Base-by-base conservation (phyloP, 1,284 basidiomycete species). In the Erythrobasidium hasegawianum region DNA sequence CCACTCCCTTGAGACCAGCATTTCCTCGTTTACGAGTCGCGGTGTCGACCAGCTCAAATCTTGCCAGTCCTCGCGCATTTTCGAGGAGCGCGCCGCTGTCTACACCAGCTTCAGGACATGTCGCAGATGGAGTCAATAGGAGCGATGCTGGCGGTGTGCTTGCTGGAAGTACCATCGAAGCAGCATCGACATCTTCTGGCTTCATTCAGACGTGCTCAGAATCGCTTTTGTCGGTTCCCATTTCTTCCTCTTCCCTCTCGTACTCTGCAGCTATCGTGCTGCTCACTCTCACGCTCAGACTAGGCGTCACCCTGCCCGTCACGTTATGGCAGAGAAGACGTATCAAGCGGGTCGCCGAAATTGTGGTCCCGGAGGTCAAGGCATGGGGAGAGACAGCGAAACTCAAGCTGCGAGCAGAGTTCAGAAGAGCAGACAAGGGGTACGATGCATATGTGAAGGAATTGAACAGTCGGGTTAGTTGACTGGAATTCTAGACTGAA, bases 221-320 rank as follows among this genome's bases (percentile, higher is more conserved):
- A 13, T 52, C 60, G 2, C 66, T 73, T 59, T 61, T 75, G 26
- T 60, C 71, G 2, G 59, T 75, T 18, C 74, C 73, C 9, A 58
- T 67, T 1, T n/a, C 68, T 7, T 61, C 73, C 39, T 26, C 55
- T 4, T 38, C 54, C 18, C 75, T 77, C 11, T 72, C 75, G 2
- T 90, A 90, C 77, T 84, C 89, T 0, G 81, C 85, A 0, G 86
- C 88, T 1, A 89, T 94, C 69, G 86, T 93, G 49, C 75, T 89
- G 2, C 80, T 86, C 64, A 89, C 90, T 1, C 76, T 90, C 52
- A 73, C 83, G 13, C 81, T 86, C 38, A 85, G 91, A 71, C 78
- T 86, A 8, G 78, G 80, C 0, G 75, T 85, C 55, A 85, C 89
- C 0, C 80, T 91, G 4, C 91, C 90, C 18, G 81, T 89, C 68